Evolutionary conservation across 1,139 yeast genomes (phyloP).

Genomic region (Lodderomyces orthopsilosis): DNA sequence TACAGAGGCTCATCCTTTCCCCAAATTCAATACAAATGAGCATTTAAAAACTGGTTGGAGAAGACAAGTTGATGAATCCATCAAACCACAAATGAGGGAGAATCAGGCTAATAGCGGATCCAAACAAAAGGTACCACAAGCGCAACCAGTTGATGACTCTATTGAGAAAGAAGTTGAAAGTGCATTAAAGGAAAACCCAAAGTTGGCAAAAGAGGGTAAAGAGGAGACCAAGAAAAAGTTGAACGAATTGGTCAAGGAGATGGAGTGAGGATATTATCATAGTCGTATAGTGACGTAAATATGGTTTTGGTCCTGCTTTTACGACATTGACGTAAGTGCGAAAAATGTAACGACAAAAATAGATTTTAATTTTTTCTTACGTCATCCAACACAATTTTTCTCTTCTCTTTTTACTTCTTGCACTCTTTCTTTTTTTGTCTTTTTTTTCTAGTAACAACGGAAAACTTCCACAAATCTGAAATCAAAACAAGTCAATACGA

Average conservation of each 20-base stretch:
- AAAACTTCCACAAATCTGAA: background rate
- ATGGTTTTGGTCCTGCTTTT: background rate
- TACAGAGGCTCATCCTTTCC: constrained; percentile 93
- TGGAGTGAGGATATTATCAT: no score
- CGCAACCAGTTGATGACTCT: constrained; percentile 37
- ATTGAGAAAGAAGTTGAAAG: constrained; percentile 33
- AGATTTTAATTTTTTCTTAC: no score
- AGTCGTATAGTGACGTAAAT: no score
- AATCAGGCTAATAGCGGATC: constrained; percentile 20
- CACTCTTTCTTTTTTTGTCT: background rate
- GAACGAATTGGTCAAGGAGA: constrained; percentile 22
- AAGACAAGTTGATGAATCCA: constrained; percentile 25
- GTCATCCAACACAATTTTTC: constrained; percentile 5
- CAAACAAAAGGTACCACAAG: constrained; percentile 37
- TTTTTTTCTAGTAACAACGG: background rate
- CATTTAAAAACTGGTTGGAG: constrained; percentile 67
- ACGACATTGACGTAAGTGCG: constrained; percentile 6
- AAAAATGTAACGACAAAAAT: no score
- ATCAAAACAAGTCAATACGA: background rate
- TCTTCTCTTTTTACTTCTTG: background rate
- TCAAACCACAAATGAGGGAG: constrained; percentile 18
- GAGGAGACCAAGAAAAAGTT: constrained; percentile 24
- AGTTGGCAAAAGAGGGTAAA: constrained; percentile 22
- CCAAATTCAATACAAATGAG: constrained; percentile 57
- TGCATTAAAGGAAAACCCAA: constrained; percentile 35